Base-by-base conservation (phyloP, 2,329 filamentous ascomycete genomes). In the Nothomitra cinnamomea region DNA sequence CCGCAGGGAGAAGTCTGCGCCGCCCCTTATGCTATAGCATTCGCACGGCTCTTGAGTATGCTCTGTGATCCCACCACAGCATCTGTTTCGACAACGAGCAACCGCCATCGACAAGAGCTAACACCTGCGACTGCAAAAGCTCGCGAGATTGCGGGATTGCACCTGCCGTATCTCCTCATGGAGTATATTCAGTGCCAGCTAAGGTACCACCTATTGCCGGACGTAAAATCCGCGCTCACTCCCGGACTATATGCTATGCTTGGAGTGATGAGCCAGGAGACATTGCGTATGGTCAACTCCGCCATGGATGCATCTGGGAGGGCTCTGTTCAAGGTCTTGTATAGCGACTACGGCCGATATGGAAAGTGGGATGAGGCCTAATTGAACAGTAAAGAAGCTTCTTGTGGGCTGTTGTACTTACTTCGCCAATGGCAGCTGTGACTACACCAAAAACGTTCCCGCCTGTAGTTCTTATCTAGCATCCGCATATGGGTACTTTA, bases 51-150 rank as follows among this genome's bases (percentile, higher is more conserved):
- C 7, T 69, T 82, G 21, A 73, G 73, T n/a, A 73, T 76, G 0
- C 71, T 82, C 51, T 79, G 76, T 66, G 77, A 78, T 53, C 79
- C 79, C 0, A 78, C 78, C 0, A 72, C 77, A 47, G 77, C 75
- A 0, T 72, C 75, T 1, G 73, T 78, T 63, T 15, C 62, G 64
- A 28, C 13, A 7, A 5, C 60, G 60, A 6, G 63, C 64, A 24
- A 56, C 60, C 3, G 61, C 62, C 2, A 58, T 61, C 17, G 67
- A 69, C 6, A 66, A 66, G 67, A 67, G 1, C 70, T 83, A 24
- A 74, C 74, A 24, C 79, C 82, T 57, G 73, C 77, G 55, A 75
- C 76, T 12, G 78, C 78, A 59, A 76, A 75, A 54, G 76, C 77
- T 6, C 73, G 76, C 58, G 72, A 73, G 28, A 72, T 76, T 54